These are phyloP conservation scores for Thelonectria rubi DNA, from an alignment of 2,329 filamentous ascomycete species.

Conservation along the genomic window DNA sequence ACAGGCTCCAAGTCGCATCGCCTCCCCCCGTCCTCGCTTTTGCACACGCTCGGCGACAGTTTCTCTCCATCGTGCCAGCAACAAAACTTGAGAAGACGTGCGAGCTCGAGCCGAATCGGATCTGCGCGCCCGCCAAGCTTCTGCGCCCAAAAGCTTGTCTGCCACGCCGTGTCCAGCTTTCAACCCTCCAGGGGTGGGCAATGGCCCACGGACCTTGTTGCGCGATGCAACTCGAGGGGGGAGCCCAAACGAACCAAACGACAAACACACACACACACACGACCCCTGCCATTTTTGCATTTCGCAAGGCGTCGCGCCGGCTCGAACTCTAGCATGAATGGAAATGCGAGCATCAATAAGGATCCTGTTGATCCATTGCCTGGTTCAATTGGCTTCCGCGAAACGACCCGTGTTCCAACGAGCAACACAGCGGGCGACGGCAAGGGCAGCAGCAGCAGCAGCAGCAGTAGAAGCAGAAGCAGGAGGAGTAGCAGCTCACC, in stretches of 20 bases:
- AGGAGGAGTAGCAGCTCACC: too few species aligned
- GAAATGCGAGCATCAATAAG: not conserved
- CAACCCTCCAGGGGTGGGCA: not conserved
- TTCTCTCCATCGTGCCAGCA: too few species aligned
- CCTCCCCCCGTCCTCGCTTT: too few species aligned
- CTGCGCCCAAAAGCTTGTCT: conserved; percentile 36
- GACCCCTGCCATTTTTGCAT: conserved; percentile 9
- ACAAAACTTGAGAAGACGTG: too few species aligned
- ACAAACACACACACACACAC: conserved; percentile 1
- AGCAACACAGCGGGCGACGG: too few species aligned
- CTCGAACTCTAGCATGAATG: not conserved
- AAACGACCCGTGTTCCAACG: too few species aligned
- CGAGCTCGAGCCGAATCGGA: conserved; percentile 25
- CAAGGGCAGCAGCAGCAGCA: too few species aligned
- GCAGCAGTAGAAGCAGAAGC: too few species aligned
- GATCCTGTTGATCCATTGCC: not conserved
- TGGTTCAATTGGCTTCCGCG: too few species aligned
- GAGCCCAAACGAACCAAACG: not conserved
- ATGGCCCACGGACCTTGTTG: conserved; percentile 7
- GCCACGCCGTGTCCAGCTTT: conserved; percentile 10
- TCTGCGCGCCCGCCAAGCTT: conserved; percentile 36
- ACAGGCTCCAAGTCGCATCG: too few species aligned
- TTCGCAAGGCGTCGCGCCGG: not conserved
- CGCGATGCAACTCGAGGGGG: too few species aligned
- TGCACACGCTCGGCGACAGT: too few species aligned